Evolutionary conservation across 306 rosid species (phyloP), one percentile per base, ranked within the genome.

Genomic region (Medicago arabica): DNA sequence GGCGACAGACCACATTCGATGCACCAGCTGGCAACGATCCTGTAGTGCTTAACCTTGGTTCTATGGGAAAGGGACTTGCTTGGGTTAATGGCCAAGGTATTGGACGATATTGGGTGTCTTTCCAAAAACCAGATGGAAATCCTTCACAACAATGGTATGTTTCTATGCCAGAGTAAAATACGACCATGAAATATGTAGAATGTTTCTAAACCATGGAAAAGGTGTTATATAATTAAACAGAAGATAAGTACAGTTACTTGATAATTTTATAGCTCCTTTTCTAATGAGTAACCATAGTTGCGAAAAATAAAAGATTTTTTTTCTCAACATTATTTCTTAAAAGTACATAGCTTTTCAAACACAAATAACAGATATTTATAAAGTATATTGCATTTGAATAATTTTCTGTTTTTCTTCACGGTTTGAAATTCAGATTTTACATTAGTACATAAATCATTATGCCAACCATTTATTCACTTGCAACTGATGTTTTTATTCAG

Each of bases 41-140:
- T 16, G 53, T 92, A 12, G 92, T 86, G 25, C 62, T 95, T 39
- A 89, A 92, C 76, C 97, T 95, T 44, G 88, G 87, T 64, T 82
- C 93, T n/a, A 90, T 95, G 99, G 97, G 99, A 65, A 95, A 95
- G 75, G 97, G 99, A 59, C 76, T 80, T 60, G 86, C 72, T 67
- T 95, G 96, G 89, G 76, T 95, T 78, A 95, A 95, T 40, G 97
- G 97, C 69, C 81, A 83, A 60, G 82, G 89, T 68, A 88, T 95
- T 2, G 99, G 99, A 17, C 84, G 97, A 59, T 95, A 87, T 72
- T 92, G 99, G 99, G 86, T 87, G 67, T 90, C 97, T 65, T 90
- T 89, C 81, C 89, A 40, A 72, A 90, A 93, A 18, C 71, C 83
- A 38, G 41, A 75, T n/a, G 99, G 97, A 16, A 82, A 60, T 54